Percentiles rank a stretch among this genome's conserved stretches.
Conservation (phyloP, 495 filamentous ascomycete species). For the Daldinia vernicosa region DNA sequence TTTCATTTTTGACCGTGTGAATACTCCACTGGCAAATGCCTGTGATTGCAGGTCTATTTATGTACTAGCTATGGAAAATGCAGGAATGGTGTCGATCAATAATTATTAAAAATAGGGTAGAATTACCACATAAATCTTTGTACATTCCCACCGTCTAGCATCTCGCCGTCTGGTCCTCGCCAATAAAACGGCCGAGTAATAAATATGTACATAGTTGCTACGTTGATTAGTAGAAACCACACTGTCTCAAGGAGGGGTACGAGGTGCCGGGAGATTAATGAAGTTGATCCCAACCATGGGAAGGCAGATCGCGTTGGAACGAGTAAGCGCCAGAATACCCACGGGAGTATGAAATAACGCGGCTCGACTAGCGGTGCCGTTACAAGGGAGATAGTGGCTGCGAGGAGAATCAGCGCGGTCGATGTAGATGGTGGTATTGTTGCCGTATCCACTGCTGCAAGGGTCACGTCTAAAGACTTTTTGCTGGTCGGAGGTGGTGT, state of each 20-base stretch:
- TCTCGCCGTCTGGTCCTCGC: slow-evolving; percentile 54
- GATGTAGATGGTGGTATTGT: slow-evolving; percentile 45
- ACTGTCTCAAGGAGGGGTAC: slow-evolving; percentile 75
- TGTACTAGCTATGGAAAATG: neutral
- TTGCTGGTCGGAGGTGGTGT: neutral
- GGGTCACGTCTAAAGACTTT: neutral
- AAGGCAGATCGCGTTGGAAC: slow-evolving; percentile 60
- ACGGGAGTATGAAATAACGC: slow-evolving; percentile 92
- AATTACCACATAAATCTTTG: slow-evolving; percentile 94
- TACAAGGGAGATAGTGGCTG: slow-evolving; percentile 78
- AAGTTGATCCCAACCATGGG: slow-evolving; percentile 4
- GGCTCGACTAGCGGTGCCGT: slow-evolving; percentile 94
- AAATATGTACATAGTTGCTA: slow-evolving; percentile 81
- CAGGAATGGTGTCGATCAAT: neutral
- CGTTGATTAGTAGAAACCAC: slow-evolving; percentile 81
- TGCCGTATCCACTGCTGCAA: neutral
- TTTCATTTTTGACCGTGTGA: neutral
- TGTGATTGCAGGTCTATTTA: neutral
- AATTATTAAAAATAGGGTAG: neutral
- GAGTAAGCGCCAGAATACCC: slow-evolving; percentile 91
- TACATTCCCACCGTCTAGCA: slow-evolving; percentile 76
- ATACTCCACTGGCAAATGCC: neutral
- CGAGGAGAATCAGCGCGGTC: slow-evolving; percentile 68
- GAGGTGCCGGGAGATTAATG: slow-evolving; percentile 23
- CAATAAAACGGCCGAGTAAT: slow-evolving; percentile 82